A percentile compares a stretch with the other conserved stretches of the same genome.
These are phyloP conservation scores for Aspergillus felis DNA, from an alignment of 2,329 filamentous ascomycete species.

Conservation along the genomic window DNA sequence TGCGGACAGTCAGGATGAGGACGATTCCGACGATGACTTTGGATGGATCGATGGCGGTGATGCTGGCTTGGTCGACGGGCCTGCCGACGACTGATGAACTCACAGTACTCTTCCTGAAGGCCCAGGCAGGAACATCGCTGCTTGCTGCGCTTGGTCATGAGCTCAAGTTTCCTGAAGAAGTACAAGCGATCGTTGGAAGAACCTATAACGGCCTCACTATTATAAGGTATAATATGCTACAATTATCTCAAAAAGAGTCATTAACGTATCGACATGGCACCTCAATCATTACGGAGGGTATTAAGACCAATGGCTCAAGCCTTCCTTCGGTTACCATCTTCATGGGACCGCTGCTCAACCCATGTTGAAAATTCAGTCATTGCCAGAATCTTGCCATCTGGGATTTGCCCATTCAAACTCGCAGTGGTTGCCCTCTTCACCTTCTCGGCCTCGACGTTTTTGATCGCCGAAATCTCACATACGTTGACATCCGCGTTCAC, in stretches of 20 bases:
- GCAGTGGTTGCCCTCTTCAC: background rate
- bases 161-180: background rate
- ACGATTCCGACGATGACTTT: slow-evolving; percentile 29
- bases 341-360: slow-evolving; percentile 13
- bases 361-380: slow-evolving; percentile 21
- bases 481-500: slow-evolving; percentile 1
- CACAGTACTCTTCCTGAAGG: background rate
- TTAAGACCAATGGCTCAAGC: background rate
- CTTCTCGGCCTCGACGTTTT: background rate
- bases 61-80: slow-evolving; percentile 7
- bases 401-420: background rate
- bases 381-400: slow-evolving; percentile 18
- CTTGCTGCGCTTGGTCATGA: no score
- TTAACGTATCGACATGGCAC: background rate
- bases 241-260: background rate
- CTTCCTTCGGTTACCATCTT: background rate
- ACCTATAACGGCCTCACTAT: background rate
- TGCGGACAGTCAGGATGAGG: slow-evolving; percentile 44
- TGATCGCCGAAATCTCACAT: background rate
- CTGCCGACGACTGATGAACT: background rate
- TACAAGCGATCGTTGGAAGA: background rate
- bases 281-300: background rate
- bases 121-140: background rate
- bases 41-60: slow-evolving; percentile 25
- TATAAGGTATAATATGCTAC: background rate